Evolutionary conservation across 345 rosid species (phyloP).

Genomic region (Camelina neglecta): DNA sequence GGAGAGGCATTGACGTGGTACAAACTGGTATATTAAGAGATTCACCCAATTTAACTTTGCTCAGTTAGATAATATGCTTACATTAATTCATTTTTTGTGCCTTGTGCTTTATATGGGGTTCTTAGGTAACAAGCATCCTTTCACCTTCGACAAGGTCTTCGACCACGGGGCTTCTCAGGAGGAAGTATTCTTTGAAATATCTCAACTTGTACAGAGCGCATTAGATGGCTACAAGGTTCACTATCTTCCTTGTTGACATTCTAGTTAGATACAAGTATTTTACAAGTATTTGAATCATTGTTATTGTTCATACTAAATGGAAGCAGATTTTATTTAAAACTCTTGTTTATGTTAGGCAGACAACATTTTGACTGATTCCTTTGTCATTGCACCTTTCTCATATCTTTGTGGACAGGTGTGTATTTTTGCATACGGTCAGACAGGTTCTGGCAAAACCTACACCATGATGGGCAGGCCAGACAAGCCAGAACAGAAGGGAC

Average conservation of each 20-base stretch:
- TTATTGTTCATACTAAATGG: not conserved
- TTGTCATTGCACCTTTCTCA: not conserved
- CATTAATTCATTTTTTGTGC: not conserved
- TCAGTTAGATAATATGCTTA: not conserved
- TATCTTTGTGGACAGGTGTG: slow-evolving; percentile 67
- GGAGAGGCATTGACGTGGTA: slow-evolving; percentile 77
- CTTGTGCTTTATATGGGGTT: slow-evolving; percentile 16
- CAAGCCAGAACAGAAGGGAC: slow-evolving; percentile 67
- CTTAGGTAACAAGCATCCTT: slow-evolving; percentile 78
- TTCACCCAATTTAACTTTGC: not conserved
- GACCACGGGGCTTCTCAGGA: slow-evolving; percentile 83
- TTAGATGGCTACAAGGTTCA: slow-evolving; percentile 94
- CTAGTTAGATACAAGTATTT: too few relatives aligned
- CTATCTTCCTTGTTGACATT: slow-evolving; percentile 4
- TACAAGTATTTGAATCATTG: slow-evolving; percentile 5
- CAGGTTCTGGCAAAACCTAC: slow-evolving; percentile 97
- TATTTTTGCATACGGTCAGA: slow-evolving; percentile 97
- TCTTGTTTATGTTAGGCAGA: not conserved
- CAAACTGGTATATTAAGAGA: slow-evolving; percentile 65
- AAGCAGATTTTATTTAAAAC: not conserved
- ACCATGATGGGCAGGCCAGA: slow-evolving; percentile 99
- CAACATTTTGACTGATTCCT: not conserved
- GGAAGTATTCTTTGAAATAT: slow-evolving; percentile 87
- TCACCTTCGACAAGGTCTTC: slow-evolving; percentile 94
- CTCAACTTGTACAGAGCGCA: slow-evolving; percentile 95